A percentile compares a stretch with the other conserved stretches of the same genome.
Evolutionary conservation across 768 basidiomycete species (phyloP).

Genomic region (Podaxis rugospora): DNA sequence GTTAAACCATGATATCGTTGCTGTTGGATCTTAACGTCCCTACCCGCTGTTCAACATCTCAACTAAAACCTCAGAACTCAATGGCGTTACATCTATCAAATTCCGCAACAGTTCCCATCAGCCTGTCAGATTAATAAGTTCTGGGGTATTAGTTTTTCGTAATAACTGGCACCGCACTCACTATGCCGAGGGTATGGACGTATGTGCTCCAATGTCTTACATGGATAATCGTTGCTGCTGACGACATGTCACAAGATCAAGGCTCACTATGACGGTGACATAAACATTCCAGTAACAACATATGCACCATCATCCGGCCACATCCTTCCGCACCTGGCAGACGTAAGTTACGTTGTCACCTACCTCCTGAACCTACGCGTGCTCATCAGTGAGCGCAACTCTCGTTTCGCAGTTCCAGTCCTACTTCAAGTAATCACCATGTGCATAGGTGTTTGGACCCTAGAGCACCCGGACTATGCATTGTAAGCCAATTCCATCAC

Average conservation of each 20-base stretch:
- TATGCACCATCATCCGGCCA: neutral
- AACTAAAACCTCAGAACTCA: neutral
- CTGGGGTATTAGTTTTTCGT: too few species aligned
- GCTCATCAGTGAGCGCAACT: neutral
- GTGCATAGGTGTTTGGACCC: constrained; percentile 78
- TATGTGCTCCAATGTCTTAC: too few species aligned
- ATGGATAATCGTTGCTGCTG: neutral
- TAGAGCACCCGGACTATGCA: constrained; percentile 73
- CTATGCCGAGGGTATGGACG: too few species aligned
- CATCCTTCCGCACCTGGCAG: neutral
- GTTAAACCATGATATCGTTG: neutral
- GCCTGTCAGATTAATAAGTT: too few species aligned
- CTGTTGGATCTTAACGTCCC: neutral
- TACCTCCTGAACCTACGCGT: neutral
- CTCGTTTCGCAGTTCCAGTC: neutral
- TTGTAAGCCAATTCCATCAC: constrained; percentile 46
- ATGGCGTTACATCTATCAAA: neutral
- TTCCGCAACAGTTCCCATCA: neutral
- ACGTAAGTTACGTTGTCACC: neutral
- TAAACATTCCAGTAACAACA: neutral
- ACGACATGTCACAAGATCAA: neutral
- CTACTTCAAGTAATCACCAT: constrained; percentile 30
- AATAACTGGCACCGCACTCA: too few species aligned
- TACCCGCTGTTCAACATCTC: too few species aligned
- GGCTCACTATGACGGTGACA: neutral